phyloP scores from a whole-genome alignment of 345 rosid species.

The Populus simonii region DNA sequence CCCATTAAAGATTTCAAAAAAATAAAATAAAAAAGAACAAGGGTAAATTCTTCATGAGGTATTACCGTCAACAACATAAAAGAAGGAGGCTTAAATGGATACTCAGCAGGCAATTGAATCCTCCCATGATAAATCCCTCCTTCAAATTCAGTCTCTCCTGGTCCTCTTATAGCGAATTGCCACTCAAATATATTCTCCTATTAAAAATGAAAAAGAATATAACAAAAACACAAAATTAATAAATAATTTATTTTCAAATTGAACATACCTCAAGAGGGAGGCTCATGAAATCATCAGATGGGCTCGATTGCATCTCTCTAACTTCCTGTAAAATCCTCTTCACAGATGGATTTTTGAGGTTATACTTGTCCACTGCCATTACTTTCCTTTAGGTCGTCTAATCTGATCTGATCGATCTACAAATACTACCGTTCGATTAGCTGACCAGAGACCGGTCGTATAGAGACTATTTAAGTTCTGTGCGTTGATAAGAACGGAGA shows the following conservation, averaged over 20 bases:
- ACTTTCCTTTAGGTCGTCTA: slow-evolving; percentile 10
- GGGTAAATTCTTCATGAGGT: slow-evolving; percentile 1
- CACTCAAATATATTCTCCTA: slow-evolving; percentile 98
- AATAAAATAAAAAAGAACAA: not conserved
- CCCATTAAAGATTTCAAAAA: not conserved
- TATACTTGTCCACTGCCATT: slow-evolving; percentile 87
- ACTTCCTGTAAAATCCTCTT: slow-evolving; percentile 98
- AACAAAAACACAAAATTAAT: not conserved
- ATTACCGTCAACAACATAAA: slow-evolving; percentile 82
- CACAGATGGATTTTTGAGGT: slow-evolving; percentile 86
- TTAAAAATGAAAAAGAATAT: not conserved
- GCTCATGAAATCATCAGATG: slow-evolving; percentile 96
- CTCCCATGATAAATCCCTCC: slow-evolving; percentile 99
- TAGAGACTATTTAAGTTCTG: not conserved
- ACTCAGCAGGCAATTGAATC: slow-evolving; percentile 89
- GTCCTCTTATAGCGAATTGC: slow-evolving; percentile 96
- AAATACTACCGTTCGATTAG: not conserved
- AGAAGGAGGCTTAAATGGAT: slow-evolving; percentile 98
- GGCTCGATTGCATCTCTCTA: slow-evolving; percentile 97
- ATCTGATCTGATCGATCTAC: not conserved
- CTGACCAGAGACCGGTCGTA: not conserved
- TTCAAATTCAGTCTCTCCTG: slow-evolving; percentile 77
- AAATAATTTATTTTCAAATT: not conserved
- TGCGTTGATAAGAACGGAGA: not conserved
- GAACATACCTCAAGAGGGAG: slow-evolving; percentile 84